Percentiles rank a stretch among this genome's conserved stretches.
Evolutionary conservation across 2,329 filamentous ascomycete species (phyloP).

Genomic region (Phoma sp.): DNA sequence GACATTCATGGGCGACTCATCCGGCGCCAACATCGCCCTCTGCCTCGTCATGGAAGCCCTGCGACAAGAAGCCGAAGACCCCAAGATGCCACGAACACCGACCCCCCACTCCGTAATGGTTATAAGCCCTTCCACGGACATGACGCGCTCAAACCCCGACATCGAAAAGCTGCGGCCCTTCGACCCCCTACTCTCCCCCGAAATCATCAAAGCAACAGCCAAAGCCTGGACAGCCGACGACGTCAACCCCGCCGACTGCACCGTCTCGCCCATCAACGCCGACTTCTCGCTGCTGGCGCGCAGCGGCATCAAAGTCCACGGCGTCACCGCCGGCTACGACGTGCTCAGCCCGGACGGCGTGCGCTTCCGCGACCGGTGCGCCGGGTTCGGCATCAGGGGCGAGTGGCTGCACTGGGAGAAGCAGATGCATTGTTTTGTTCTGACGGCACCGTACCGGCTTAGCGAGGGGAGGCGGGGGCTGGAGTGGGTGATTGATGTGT

Average conservation of each 20-base stretch:
- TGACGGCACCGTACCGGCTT: constrained; percentile 58
- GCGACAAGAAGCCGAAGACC: constrained; percentile 33
- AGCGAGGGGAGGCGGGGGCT: constrained; percentile 55
- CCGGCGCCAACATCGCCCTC: constrained; percentile 62
- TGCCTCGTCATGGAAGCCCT: constrained; percentile 50
- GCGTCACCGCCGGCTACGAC: constrained; percentile 60
- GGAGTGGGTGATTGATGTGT: constrained; percentile 54
- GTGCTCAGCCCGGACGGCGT: constrained; percentile 61
- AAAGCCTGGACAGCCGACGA: constrained; percentile 49
- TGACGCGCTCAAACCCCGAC: constrained; percentile 55
- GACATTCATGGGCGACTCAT: constrained; percentile 61
- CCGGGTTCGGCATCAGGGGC: constrained; percentile 52
- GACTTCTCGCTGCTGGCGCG: constrained; percentile 51
- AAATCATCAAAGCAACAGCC: constrained; percentile 52
- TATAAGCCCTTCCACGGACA: constrained; percentile 59
- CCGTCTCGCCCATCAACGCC: constrained; percentile 57
- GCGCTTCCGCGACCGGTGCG: constrained; percentile 56
- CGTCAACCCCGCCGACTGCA: constrained; percentile 52
- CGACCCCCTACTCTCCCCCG: constrained; percentile 56
- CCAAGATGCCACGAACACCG: constrained; percentile 5
- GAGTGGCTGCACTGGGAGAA: constrained; percentile 66
- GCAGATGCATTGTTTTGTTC: constrained; percentile 66
- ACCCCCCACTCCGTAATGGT: constrained; percentile 51
- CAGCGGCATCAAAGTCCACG: constrained; percentile 57
- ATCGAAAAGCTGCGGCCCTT: constrained; percentile 49